Base-by-base conservation (phyloP, 306 rosid species). In the Fagus sylvatica region DNA sequence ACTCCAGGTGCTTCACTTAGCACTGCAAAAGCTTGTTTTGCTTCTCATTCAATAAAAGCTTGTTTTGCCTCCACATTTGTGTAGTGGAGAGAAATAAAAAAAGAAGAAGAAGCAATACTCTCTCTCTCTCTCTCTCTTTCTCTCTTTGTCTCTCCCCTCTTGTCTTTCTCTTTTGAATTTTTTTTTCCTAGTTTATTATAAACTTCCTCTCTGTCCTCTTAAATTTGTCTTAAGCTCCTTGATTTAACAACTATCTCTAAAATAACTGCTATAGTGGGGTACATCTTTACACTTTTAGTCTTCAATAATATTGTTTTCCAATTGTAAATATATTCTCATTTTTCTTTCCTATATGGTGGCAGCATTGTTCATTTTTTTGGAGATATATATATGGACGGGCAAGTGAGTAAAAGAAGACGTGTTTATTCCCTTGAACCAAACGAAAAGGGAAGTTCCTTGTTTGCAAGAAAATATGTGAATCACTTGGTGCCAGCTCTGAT, bases 401-500 rank as follows among this genome's bases (percentile, higher is more conserved):
- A 85, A 80, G 40, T 72, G 4, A 76, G 76, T 57, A 88, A 87
- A 73, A 84, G 87, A 19, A 82, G 75, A 53, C 89, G 93, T 9
- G 87, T 84, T 36, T 79, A 82, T 76, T 84, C 90, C 8, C 30
- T 75, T 16, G 86, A 90, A 60, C 87, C 93, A 69, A 86, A 55
- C 67, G 85, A 79, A 37, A 54, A 72, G 67, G 80, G 69, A 8
- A 68, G 78, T 61, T 57, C 85, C 48, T 53, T 55, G 69, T 88
- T 92, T 36, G 85, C 89, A 7, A 90, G 84, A 71, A 83, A 81
- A 10, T 92, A 87, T 81, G 73, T 83, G 32, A 87, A 54, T 67
- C 72, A 87, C 75, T 87, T 92, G 22, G 74, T 90, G 49, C 86
- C 87, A 32, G 89, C 92, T 36, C 71, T 92, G 80, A 67, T 55